These are phyloP conservation scores for Saitozyma podzolica DNA, from an alignment of 768 basidiomycete genomes.

Conservation along the genomic window DNA sequence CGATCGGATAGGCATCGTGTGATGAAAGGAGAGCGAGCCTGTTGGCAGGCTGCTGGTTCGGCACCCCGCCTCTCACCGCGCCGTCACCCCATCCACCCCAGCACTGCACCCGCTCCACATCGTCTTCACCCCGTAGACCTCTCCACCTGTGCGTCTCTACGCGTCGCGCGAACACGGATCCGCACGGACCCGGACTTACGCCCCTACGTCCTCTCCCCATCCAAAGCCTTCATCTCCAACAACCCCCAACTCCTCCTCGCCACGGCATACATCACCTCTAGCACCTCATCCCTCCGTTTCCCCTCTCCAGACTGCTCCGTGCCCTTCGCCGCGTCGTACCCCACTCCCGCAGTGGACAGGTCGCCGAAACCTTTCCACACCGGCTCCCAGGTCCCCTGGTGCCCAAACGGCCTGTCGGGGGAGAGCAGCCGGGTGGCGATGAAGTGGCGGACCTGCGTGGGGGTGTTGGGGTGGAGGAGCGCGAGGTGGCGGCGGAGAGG, in stretches of 20 bases:
- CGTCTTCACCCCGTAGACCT: too few relatives aligned
- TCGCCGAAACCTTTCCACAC: slow-evolving; percentile 20
- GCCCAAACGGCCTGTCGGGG: slow-evolving; percentile 27
- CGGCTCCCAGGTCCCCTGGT: slow-evolving; percentile 20
- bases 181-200: too few relatives aligned
- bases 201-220: not conserved
- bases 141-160: too few relatives aligned
- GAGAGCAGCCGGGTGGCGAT: slow-evolving; percentile 32
- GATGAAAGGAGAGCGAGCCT: too few relatives aligned
- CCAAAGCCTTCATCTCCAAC: slow-evolving; percentile 19
- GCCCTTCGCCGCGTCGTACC: slow-evolving; percentile 25
- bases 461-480: slow-evolving; percentile 31
- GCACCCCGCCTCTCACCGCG: too few relatives aligned
- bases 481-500: slow-evolving; percentile 27
- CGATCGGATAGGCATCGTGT: too few relatives aligned
- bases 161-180: too few relatives aligned
- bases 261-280: slow-evolving; percentile 38
- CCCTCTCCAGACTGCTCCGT: slow-evolving; percentile 18
- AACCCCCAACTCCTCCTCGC: slow-evolving; percentile 32
- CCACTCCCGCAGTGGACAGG: slow-evolving; percentile 25
- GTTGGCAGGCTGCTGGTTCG: too few relatives aligned
- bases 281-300: slow-evolving; percentile 19
- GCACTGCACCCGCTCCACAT: too few relatives aligned
- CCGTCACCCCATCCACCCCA: too few relatives aligned
- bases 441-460: slow-evolving; percentile 26